Percentiles rank a stretch among this genome's conserved stretches.
Conservation (phyloP, 352 stramenopile genomes). For the Phytophthora pini region DNA sequence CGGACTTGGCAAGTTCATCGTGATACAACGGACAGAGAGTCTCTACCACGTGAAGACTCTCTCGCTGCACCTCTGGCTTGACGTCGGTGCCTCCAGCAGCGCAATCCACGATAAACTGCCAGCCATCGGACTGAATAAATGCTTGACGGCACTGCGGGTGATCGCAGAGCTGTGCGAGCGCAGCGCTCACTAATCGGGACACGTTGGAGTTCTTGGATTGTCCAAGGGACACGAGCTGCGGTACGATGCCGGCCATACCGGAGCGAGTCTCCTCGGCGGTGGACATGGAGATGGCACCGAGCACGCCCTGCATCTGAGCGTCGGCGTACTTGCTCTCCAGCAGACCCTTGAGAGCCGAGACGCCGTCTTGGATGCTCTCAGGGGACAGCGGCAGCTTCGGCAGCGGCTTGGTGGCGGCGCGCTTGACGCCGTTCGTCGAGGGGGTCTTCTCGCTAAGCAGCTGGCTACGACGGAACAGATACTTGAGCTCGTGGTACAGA, state of each 20-base stretch:
- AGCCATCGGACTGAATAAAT: conserved; percentile 82
- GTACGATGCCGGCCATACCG: conserved; percentile 72
- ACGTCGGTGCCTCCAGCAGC: conserved; percentile 67
- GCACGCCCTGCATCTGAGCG: conserved; percentile 82
- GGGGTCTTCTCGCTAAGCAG: conserved; percentile 69
- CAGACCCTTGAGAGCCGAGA: conserved; percentile 71
- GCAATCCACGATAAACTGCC: conserved; percentile 86
- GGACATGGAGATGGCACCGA: conserved; percentile 83
- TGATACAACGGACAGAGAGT: conserved; percentile 85
- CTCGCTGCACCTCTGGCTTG: conserved; percentile 77
- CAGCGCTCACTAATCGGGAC: conserved; percentile 69
- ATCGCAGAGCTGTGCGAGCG: conserved; percentile 81
- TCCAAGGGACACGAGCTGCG: conserved; percentile 67
- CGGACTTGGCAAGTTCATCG: conserved; percentile 77
- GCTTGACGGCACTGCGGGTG: conserved; percentile 84
- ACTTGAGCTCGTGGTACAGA: conserved; percentile 79
- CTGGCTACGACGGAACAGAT: conserved; percentile 77
- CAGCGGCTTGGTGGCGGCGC: conserved; percentile 67
- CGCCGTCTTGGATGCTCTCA: conserved; percentile 59
- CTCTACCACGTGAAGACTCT: conserved; percentile 89
- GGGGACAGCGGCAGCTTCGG: conserved; percentile 55
- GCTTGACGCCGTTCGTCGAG: conserved; percentile 59
- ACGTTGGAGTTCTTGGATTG: conserved; percentile 72
- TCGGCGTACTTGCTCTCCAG: conserved; percentile 82
- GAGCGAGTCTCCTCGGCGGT: conserved; percentile 60